Evolutionary conservation across 108 stramenopile species (phyloP), one percentile per base, ranked within the genome.

Genomic region (Nannochloropsis oceanica): DNA sequence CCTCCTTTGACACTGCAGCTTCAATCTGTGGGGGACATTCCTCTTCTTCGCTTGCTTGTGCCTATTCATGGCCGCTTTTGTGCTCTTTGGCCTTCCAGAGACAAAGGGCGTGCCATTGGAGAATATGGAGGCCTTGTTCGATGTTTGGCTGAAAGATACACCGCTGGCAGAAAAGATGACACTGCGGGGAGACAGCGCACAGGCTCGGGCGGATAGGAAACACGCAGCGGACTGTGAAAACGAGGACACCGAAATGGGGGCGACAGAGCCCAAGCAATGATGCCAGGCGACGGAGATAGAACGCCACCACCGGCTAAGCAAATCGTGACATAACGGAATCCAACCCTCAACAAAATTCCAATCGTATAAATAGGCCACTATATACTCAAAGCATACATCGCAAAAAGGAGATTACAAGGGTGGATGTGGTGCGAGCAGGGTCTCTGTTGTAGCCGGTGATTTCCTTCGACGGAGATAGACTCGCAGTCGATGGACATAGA

Each of bases 71-170:
- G 81, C 81, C 27, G 12, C 11, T 8, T 81, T 81, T 25, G 81
- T 34, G 81, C 25, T 81, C 12, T 18, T 73, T 73, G 22, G 18
- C 18, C 59, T 81, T 11, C 81, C 81, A 18, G 81, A 81, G 8
- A 81, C 81, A 5, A 34, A 26, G 8, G 81, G 27, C 27, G 27
- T 85, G 26, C 13, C 26, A 12, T 24, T 85, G 24, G 84, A 85
- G 80, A 79, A 85, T 13, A 85, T 85, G 84, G 79, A 85, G 84
- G 84, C 79, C 14, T 25, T 85, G 18, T 85, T 85, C 80, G 20
- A 27, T 14, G 50, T 84, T 3, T 73, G 59, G 59, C 18, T 73
- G 18, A 73, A 18, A n/a, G 59, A 73, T 9, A 73, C 59, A n/a
- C 59, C 59, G n/a, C n/a, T 73, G n/a, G 0, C 59, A 73, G 59